Evolutionary conservation across 2,329 filamentous ascomycete species (phyloP).

Genomic region (Bipolaris sorokiniana): DNA sequence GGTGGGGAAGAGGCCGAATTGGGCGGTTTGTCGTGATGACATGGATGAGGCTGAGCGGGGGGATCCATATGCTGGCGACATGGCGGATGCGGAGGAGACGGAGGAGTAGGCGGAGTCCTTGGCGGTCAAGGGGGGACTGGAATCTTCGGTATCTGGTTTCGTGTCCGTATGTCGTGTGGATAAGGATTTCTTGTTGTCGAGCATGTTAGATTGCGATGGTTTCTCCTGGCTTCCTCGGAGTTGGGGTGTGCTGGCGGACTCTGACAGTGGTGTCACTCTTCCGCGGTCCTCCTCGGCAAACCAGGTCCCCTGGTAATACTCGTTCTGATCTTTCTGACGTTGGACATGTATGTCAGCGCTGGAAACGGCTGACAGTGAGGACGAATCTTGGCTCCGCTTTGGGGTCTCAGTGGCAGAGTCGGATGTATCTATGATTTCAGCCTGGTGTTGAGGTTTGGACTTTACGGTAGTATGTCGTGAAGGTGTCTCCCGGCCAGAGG

Average conservation of each 20-base stretch:
- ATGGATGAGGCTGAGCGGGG: slow-evolving; percentile 41
- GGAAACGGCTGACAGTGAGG: slow-evolving; percentile 15
- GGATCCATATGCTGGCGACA: slow-evolving; percentile 34
- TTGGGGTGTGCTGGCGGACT: slow-evolving; percentile 19
- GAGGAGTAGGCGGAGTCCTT: slow-evolving; percentile 51
- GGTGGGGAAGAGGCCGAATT: slow-evolving; percentile 46
- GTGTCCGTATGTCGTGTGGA: slow-evolving; percentile 15
- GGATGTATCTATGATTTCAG: slow-evolving; percentile 25
- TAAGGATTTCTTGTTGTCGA: slow-evolving; percentile 19
- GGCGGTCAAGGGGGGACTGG: slow-evolving; percentile 43
- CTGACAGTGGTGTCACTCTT: slow-evolving; percentile 18
- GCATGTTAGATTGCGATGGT: slow-evolving; percentile 17
- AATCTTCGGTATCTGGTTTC: slow-evolving; percentile 25
- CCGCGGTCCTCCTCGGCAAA: slow-evolving; percentile 28
- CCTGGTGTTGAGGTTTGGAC: slow-evolving; percentile 24
- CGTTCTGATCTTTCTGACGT: slow-evolving; percentile 24
- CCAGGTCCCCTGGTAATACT: slow-evolving; percentile 33
- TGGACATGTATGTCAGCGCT: slow-evolving; percentile 26
- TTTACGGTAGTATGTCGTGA: slow-evolving; percentile 24
- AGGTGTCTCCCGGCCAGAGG: slow-evolving; percentile 21
- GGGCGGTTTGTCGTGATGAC: slow-evolving; percentile 40
- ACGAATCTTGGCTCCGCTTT: slow-evolving; percentile 26
- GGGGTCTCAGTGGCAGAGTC: slow-evolving; percentile 30
- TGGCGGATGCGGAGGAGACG: slow-evolving; percentile 43
- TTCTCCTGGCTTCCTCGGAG: slow-evolving; percentile 24